Percentiles rank a stretch among this genome's conserved stretches.
These are phyloP conservation scores for Arctium lappa DNA, from an alignment of 129 eudicot species.

Conservation along the genomic window DNA sequence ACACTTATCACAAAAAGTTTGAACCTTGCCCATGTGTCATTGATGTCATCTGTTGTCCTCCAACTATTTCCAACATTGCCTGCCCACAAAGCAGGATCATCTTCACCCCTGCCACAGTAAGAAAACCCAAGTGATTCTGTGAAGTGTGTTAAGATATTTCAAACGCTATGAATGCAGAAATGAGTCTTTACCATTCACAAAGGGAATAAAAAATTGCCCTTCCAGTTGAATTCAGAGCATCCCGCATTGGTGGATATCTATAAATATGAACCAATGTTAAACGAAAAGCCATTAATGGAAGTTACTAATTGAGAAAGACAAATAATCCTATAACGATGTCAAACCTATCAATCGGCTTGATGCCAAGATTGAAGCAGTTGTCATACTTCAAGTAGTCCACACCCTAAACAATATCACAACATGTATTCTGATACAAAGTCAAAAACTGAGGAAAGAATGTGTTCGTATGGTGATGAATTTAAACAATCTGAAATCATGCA, in stretches of 20 bases:
- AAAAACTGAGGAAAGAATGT: neutral
- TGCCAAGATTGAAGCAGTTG: slow-evolving; percentile 94
- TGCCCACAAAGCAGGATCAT: slow-evolving; percentile 98
- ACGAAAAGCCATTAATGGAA: neutral
- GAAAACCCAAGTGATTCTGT: neutral
- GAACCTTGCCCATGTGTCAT: slow-evolving; percentile 93
- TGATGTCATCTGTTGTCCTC: slow-evolving; percentile 94
- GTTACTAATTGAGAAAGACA: neutral
- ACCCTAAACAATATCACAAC: slow-evolving; percentile 46
- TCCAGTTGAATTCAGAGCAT: slow-evolving; percentile 81
- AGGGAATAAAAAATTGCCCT: slow-evolving; percentile 86
- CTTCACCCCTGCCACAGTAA: slow-evolving; percentile 68
- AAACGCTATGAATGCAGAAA: neutral
- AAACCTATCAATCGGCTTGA: slow-evolving; percentile 73
- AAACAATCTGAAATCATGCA: neutral
- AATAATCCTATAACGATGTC: neutral
- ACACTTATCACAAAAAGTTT: slow-evolving; percentile 9
- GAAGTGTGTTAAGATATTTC: neutral
- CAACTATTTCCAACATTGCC: slow-evolving; percentile 88
- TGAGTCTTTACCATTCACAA: slow-evolving; percentile 75
- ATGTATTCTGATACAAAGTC: neutral
- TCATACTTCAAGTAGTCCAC: slow-evolving; percentile 96
- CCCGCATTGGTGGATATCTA: slow-evolving; percentile 96
- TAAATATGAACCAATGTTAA: slow-evolving; percentile 6
- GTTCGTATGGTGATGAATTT: neutral